Evolutionary conservation across 202 grass and related monocot genomes (phyloP), one percentile per base, ranked within the genome.

Genomic region (Setaria viridis): DNA sequence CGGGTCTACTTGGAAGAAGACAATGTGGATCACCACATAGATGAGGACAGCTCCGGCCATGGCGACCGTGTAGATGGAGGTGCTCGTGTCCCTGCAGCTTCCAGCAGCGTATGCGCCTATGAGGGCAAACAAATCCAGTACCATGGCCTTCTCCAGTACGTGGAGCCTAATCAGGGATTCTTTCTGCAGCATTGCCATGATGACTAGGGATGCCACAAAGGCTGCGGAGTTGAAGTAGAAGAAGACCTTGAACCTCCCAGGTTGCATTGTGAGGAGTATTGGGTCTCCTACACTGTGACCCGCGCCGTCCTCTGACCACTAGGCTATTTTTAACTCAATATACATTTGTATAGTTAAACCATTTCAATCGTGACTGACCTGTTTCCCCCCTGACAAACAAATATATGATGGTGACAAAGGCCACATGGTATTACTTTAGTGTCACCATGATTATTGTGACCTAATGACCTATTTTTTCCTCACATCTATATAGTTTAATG

Each of bases 141-240:
- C 47, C 58, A 93, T 68, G 2, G 42, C 75, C 1, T 74, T 74
- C 60, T 83, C 43, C 34, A 90, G 35, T 0, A 84, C 55, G 6
- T 73, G 78, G 32, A 11, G 5, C 6, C 42, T 81, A 12, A 64
- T 68, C 9, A 79, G 51, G 0, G 1, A 7, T 1, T 11, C 32
- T 1, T 46, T 86, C 63, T 89, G 84, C 19, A 94, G 29, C 63
- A 89, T 60, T 20, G 74, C 43, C 76, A 91, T 64, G 30, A 87
- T 63, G 4, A 91, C 83, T 4, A 91, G 12, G n/a, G 89, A 91
- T 3, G 74, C 29, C 45, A 88, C 67, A 0, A 94, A 86, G 2
- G 86, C 84, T 3, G 62, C 29, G 0, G 83, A 81, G 46, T 91
- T 93, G 43, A 51, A 84, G 13, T 80, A 84, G 72, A 94, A 89